Percentiles rank a stretch among this genome's conserved stretches.
These are phyloP conservation scores for Gaeumannomyces tritici DNA, from an alignment of 2,329 filamentous ascomycete species.

Conservation along the genomic window DNA sequence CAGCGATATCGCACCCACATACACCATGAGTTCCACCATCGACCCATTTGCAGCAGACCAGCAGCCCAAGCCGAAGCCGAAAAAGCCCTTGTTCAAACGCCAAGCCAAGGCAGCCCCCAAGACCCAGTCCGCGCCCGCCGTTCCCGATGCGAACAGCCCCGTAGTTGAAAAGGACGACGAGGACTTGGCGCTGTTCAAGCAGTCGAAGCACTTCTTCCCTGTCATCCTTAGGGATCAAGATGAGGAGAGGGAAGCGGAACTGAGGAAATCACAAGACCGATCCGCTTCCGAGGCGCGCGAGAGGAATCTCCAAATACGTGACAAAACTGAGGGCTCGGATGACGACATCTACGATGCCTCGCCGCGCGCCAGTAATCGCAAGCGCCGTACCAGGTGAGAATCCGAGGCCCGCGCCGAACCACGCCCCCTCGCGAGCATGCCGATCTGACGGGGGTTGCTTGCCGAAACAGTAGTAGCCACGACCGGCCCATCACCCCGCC, in stretches of 20 bases:
- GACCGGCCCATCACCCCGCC: not conserved
- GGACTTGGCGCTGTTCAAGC: conserved; percentile 37
- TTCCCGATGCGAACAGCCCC: conserved; percentile 3
- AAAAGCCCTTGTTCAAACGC: conserved; percentile 10
- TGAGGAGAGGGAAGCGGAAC: conserved; percentile 2
- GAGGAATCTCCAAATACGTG: conserved; percentile 14
- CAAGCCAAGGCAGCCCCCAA: conserved; percentile 5
- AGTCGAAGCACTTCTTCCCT: conserved; percentile 38
- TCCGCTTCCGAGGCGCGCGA: conserved; percentile 7
- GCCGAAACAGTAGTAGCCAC: not conserved
- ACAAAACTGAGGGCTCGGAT: conserved; percentile 6
- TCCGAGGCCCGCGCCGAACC: not conserved
- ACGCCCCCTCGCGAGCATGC: too few relatives aligned
- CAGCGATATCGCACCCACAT: not conserved
- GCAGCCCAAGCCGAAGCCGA: conserved; percentile 6
- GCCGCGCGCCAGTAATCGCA: not conserved
- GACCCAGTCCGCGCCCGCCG: not conserved
- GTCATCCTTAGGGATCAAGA: conserved; percentile 13
- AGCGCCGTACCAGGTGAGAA: conserved; percentile 1
- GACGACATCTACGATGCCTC: conserved; percentile 3
- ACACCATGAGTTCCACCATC: not conserved
- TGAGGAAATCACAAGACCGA: conserved; percentile 25
- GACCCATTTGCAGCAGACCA: not conserved
- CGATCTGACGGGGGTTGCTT: not conserved
- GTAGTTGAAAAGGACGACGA: conserved; percentile 18